A percentile compares a stretch with the other conserved stretches of the same genome.
Evolutionary conservation across 2,329 filamentous ascomycete species (phyloP).

Genomic region (Colletotrichum costaricense): DNA sequence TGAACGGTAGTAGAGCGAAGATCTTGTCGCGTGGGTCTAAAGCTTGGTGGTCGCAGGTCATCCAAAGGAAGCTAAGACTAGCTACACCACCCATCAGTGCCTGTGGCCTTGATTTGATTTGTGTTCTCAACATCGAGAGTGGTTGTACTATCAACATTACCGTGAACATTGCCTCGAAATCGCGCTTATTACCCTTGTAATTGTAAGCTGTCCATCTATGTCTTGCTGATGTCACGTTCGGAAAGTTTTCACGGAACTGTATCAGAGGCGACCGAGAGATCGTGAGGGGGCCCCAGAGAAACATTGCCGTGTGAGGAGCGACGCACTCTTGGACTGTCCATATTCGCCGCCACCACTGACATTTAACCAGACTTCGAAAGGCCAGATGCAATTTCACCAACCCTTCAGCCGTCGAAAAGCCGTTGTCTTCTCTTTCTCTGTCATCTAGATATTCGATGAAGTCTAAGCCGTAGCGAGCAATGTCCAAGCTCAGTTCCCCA

Average conservation of each 20-base stretch:
- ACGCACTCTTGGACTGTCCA: not conserved
- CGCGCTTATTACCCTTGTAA: not conserved
- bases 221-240: no score
- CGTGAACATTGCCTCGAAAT: not conserved
- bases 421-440: not conserved
- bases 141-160: fast-evolving
- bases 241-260: no score
- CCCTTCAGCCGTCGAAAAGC: not conserved
- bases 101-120: fast-evolving
- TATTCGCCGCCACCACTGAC: not conserved
- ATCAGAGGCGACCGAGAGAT: fast-evolving
- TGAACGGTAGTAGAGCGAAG: not conserved
- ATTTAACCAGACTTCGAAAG: fast-evolving
- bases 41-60: not conserved
- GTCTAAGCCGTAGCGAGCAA: not conserved
- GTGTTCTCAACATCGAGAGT: not conserved
- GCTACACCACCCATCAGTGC: fast-evolving
- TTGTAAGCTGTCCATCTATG: not conserved
- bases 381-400: no score
- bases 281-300: not conserved
- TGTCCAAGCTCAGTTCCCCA: fast-evolving
- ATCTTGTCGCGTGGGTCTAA: not conserved
- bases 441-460: no score
- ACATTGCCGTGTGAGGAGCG: not conserved
- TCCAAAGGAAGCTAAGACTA: not conserved